Evolutionary conservation across 2,329 filamentous ascomycete genomes (phyloP).

Genomic region (Colletotrichum musae): DNA sequence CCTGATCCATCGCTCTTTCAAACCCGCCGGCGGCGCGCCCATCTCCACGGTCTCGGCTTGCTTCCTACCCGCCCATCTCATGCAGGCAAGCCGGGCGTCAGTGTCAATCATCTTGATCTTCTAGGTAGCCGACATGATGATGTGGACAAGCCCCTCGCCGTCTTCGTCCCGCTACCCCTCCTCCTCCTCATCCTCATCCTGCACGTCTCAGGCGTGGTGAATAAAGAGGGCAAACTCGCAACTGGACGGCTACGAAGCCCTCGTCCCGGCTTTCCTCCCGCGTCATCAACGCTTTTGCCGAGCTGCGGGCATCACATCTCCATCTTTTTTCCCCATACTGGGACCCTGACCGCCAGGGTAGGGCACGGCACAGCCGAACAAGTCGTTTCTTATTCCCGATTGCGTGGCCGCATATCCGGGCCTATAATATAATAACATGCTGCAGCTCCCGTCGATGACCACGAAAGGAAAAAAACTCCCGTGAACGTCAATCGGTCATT

Average conservation of each 20-base stretch:
- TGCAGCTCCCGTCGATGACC: conserved; percentile 15
- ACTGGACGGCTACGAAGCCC: neutral
- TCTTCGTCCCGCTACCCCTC: neutral
- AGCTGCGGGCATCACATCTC: neutral
- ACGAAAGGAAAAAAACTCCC: neutral
- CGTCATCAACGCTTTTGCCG: neutral
- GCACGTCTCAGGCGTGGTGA: conserved; percentile 6
- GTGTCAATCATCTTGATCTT: neutral
- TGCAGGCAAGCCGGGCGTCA: neutral
- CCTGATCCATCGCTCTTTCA: neutral
- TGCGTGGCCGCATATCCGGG: conserved; percentile 26
- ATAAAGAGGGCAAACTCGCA: neutral
- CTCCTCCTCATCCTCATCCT: neutral
- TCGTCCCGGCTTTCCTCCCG: conserved; percentile 1
- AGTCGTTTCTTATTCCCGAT: conserved; percentile 34
- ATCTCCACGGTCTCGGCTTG: conserved; percentile 12
- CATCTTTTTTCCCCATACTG: conserved; percentile 4
- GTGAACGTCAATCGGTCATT: neutral
- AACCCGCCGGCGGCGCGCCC: neutral
- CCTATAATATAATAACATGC: conserved; percentile 34
- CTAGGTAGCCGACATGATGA: neutral
- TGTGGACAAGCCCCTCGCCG: neutral
- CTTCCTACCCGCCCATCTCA: neutral
- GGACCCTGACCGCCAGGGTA: conserved; percentile 19
- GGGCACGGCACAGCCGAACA: conserved; percentile 17